Evolutionary conservation across 73 alveolate species (phyloP), one percentile per base, ranked within the genome.

Genomic region (Symbiodinium pilosum): DNA sequence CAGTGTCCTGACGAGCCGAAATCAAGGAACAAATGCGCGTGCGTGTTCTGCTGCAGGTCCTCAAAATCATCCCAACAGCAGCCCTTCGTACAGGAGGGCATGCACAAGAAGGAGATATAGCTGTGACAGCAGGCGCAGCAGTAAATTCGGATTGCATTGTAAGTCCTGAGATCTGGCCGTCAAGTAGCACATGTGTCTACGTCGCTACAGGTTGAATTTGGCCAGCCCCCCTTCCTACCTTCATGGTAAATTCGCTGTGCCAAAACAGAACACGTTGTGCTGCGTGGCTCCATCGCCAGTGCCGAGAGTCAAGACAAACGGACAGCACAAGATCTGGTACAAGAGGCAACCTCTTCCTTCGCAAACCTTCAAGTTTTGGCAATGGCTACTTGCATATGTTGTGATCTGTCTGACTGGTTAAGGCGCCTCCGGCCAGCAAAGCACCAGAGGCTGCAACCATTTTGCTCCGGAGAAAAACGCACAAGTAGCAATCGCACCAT

Each of bases 121-220:
- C 97, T 91, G 77, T 91, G 97, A 88, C 97, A 91, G 88, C 97
- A 91, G 68, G 75, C 88, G 87, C 77, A 91, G 41, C 97, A 91
- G 56, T 91, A 91, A 28, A 91, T 91, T 75, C 77, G 77, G 56
- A 91, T 42, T 6, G 97, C 97, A 32, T 91, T 83, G 88, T 86
- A 91, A 30, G 71, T 91, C 97, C 97, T 91, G 24, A n/a, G 97
- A 64, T 0, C 2, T 64, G 77, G 21, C 21, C 59, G 14, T 47
- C 21, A 47, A 9, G 59, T 47, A 14, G 14, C 59, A 9, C 59
- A 47, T 14, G 14, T 47, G 59, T 14, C 14, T 9, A 47, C 59
- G 59, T 9, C 59, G 21, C 59, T 9, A 47, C 59, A 47, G 14
- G 14, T 6, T 47, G n/a, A n/a, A n/a, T n/a, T n/a, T n/a, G n/a